phyloP scores from a whole-genome alignment of 2,329 filamentous ascomycete species.

The Clathrospora elynae region DNA sequence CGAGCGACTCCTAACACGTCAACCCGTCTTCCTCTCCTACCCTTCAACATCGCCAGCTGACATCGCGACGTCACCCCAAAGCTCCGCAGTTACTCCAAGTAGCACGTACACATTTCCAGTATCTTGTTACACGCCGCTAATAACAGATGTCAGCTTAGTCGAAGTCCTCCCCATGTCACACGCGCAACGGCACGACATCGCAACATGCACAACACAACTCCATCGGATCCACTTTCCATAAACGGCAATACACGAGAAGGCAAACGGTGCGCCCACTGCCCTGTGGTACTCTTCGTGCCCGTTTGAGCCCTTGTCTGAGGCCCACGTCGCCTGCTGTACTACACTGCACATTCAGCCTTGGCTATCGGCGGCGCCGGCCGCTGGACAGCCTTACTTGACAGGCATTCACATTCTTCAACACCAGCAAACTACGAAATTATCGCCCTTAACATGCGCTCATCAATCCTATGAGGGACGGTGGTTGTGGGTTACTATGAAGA shows the following conservation, averaged over 20 bases:
- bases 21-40: not conserved
- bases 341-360: not conserved
- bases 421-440: not conserved
- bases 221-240: slow-evolving; percentile 2
- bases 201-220: slow-evolving; percentile 1
- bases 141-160: not conserved
- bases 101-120: no score
- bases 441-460: slow-evolving; percentile 7
- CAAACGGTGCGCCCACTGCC: slow-evolving; percentile 15
- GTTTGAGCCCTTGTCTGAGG: not conserved
- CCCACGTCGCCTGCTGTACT: slow-evolving; percentile 10
- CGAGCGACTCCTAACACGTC: not conserved
- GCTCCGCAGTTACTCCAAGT: not conserved
- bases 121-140: slow-evolving; percentile 2
- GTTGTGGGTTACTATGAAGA: no score
- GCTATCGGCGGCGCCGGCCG: slow-evolving; percentile 4
- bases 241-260: slow-evolving; percentile 4
- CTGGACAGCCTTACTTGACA: slow-evolving; percentile 7
- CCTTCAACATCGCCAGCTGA: not conserved
- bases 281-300: not conserved
- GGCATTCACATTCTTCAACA: not conserved
- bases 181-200: not conserved
- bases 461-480: not conserved
- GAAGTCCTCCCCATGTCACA: slow-evolving; percentile 16
- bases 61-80: not conserved